Conservation (phyloP, 202 grass and related monocot genomes). For the Carex sylvatica region DNA sequence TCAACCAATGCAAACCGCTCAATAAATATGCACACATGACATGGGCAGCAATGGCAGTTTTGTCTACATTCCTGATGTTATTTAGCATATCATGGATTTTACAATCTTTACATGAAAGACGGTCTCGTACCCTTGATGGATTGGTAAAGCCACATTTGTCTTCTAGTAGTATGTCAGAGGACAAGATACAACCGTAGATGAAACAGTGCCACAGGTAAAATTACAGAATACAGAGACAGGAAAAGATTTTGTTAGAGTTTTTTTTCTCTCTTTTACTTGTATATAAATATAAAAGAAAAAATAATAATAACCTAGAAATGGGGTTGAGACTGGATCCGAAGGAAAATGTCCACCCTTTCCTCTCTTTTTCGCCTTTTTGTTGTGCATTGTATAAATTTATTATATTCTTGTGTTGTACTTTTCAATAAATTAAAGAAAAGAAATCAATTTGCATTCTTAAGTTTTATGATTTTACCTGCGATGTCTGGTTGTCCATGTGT, state of each 20-base stretch:
- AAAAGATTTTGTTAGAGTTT: conserved; percentile 10
- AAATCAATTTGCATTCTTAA: not conserved
- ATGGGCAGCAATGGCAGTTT: conserved; percentile 46
- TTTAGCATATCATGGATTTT: conserved; percentile 5
- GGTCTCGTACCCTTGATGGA: conserved; percentile 17
- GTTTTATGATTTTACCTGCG: not conserved
- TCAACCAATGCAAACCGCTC: conserved; percentile 57
- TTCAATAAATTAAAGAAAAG: not conserved
- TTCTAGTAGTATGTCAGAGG: conserved; percentile 40
- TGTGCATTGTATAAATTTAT: not conserved
- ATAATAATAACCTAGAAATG: not conserved
- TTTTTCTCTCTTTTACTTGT: not conserved
- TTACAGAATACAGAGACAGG: not conserved
- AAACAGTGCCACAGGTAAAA: not conserved
- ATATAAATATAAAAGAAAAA: conserved; percentile 1
- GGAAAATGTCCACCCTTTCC: conserved; percentile 25
- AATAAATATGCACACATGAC: conserved; percentile 35
- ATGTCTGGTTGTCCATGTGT: not conserved
- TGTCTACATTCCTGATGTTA: conserved; percentile 39
- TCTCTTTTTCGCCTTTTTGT: not conserved
- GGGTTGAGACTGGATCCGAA: conserved; percentile 33
- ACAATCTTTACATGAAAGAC: not conserved
- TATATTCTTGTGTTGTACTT: not conserved
- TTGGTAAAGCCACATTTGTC: conserved; percentile 57
- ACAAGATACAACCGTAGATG: not conserved